Conservation (phyloP, 495 filamentous ascomycete genomes). For the Hapsidospora chrysogenum region DNA sequence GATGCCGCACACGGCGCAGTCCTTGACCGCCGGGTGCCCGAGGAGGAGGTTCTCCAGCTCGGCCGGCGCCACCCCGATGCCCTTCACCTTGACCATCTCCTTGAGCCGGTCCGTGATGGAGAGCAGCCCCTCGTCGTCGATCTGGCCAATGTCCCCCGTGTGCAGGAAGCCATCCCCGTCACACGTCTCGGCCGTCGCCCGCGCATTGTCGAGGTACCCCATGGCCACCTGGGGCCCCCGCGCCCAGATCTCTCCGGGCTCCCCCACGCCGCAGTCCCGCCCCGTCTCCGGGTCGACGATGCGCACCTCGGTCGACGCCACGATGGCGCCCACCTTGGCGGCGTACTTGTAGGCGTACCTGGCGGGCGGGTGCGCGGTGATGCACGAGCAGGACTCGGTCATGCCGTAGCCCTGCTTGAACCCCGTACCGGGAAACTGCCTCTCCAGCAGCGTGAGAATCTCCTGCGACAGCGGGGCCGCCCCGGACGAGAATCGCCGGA, state of each 20-base stretch:
- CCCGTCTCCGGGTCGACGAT: slow-evolving; percentile 31
- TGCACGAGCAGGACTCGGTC: slow-evolving; percentile 17
- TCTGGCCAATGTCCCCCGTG: slow-evolving; percentile 49
- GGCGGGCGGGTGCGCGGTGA: background rate
- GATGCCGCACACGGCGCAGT: slow-evolving; percentile 41
- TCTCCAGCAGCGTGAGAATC: slow-evolving; percentile 23
- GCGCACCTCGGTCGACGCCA: slow-evolving; percentile 47
- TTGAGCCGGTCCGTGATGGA: slow-evolving; percentile 63
- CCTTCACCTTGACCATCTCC: slow-evolving; percentile 65
- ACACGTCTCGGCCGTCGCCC: slow-evolving; percentile 37
- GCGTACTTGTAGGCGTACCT: background rate
- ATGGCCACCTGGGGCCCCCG: slow-evolving; percentile 38
- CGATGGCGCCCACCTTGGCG: slow-evolving; percentile 42
- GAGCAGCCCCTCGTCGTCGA: slow-evolving; percentile 42
- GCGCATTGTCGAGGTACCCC: slow-evolving; percentile 20
- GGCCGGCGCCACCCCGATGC: slow-evolving; percentile 51
- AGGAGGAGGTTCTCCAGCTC: slow-evolving; percentile 51
- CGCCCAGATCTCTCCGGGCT: slow-evolving; percentile 38
- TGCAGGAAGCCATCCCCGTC: slow-evolving; percentile 43
- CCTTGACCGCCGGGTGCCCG: slow-evolving; percentile 38
- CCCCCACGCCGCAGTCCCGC: slow-evolving; percentile 22
- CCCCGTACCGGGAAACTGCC: slow-evolving; percentile 15
- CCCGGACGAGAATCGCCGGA: slow-evolving; percentile 17
- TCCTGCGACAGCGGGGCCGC: slow-evolving; percentile 18
- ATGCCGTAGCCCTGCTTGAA: slow-evolving; percentile 34